Evolutionary conservation across 2,329 filamentous ascomycete genomes (phyloP).

Genomic region (Sporothrix pallida): DNA sequence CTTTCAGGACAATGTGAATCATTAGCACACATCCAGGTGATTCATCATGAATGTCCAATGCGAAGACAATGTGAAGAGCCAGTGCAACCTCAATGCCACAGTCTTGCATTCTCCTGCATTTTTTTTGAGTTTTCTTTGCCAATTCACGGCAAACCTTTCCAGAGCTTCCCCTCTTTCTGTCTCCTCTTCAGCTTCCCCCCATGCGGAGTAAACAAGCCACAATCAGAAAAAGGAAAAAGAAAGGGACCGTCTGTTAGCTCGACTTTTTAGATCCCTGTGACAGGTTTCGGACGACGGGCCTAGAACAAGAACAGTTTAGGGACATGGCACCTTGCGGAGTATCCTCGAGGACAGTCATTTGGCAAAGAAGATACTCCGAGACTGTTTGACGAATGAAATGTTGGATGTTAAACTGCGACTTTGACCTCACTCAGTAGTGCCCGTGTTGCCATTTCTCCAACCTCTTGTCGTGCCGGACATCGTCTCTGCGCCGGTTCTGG

Average conservation of each 20-base stretch:
- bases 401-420: too few relatives aligned
- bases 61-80: not conserved
- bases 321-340: not conserved
- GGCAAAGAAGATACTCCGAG: not conserved
- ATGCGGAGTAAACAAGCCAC: not conserved
- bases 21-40: not conserved
- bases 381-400: not conserved
- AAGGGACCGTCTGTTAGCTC: not conserved
- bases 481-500: not conserved
- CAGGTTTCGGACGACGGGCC: not conserved
- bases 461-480: too few relatives aligned
- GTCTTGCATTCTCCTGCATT: not conserved
- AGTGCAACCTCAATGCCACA: not conserved
- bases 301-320: constrained; percentile 7
- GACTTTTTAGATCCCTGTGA: constrained; percentile 9
- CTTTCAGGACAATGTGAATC: not conserved
- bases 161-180: constrained; percentile 11
- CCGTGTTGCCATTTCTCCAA: too few relatives aligned
- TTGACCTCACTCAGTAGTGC: not conserved
- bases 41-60: not conserved
- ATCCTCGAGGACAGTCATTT: not conserved
- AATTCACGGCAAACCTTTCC: not conserved
- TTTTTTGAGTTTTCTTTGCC: too few relatives aligned
- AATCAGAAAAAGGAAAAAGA: too few relatives aligned
- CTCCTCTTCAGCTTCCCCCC: not conserved